phyloP scores from a whole-genome alignment of 2,329 filamentous ascomycete genomes.

The Alternaria dauci region DNA sequence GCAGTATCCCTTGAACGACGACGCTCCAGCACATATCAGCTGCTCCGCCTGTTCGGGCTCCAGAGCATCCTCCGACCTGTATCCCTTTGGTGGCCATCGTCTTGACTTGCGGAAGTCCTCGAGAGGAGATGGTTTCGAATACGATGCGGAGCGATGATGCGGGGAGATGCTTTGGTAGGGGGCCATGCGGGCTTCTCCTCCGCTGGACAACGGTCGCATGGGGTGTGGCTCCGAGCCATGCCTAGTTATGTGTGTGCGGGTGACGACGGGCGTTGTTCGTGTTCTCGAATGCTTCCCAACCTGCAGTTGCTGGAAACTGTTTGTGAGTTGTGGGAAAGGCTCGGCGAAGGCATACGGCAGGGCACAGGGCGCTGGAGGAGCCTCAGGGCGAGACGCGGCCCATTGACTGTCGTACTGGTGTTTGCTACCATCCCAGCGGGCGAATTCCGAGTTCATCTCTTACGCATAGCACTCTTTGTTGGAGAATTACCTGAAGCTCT shows the following conservation, averaged over 20 bases:
- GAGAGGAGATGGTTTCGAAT: slow-evolving; percentile 48
- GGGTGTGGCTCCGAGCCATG: slow-evolving; percentile 48
- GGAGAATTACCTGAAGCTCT: slow-evolving; percentile 31
- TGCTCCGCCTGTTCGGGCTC: slow-evolving; percentile 47
- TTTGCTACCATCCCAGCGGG: slow-evolving; percentile 45
- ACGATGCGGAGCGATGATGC: slow-evolving; percentile 44
- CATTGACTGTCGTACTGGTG: slow-evolving; percentile 44
- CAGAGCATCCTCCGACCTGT: slow-evolving; percentile 44
- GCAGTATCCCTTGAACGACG: slow-evolving; percentile 52
- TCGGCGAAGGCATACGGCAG: slow-evolving; percentile 41
- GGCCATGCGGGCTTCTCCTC: slow-evolving; percentile 39
- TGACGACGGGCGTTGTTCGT: slow-evolving; percentile 45
- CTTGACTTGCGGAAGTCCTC: slow-evolving; percentile 49
- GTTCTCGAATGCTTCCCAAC: slow-evolving; percentile 38
- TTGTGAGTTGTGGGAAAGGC: slow-evolving; percentile 33
- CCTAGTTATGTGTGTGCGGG: slow-evolving; percentile 47
- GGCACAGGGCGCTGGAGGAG: slow-evolving; percentile 30
- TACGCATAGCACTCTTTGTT: slow-evolving; percentile 45
- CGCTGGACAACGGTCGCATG: slow-evolving; percentile 44
- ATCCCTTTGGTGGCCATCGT: slow-evolving; percentile 53
- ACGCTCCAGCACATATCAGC: slow-evolving; percentile 50
- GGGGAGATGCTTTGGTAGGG: slow-evolving; percentile 36
- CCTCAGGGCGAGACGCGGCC: slow-evolving; percentile 34
- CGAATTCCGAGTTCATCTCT: slow-evolving; percentile 50
- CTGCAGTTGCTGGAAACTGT: slow-evolving; percentile 39